Evolutionary conservation across 2,329 filamentous ascomycete genomes (phyloP).

Genomic region (Alternaria triticimaculans): DNA sequence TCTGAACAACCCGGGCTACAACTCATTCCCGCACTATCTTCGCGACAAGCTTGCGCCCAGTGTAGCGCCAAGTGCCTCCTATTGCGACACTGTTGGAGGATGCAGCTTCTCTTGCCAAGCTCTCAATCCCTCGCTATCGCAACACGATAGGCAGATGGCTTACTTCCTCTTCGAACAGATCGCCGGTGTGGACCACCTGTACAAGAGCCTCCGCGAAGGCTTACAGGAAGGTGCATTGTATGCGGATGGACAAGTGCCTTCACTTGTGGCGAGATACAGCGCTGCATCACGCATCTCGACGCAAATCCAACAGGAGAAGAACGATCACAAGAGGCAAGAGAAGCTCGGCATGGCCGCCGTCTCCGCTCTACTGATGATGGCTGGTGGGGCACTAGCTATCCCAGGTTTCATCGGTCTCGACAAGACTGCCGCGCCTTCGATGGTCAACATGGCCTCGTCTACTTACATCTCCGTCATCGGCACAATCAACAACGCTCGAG

Average conservation of each 20-base stretch:
- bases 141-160: slow-evolving; percentile 6
- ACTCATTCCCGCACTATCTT: neutral
- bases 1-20: neutral
- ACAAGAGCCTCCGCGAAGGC: neutral
- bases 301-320: neutral
- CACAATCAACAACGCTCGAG: neutral
- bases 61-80: neutral
- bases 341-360: neutral
- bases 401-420: neutral
- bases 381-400: neutral
- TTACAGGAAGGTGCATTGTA: neutral
- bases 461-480: neutral
- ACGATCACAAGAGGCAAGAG: neutral
- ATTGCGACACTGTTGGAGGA: slow-evolving; percentile 3
- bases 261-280: neutral
- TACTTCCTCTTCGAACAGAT: slow-evolving; percentile 12
- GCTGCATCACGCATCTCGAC: neutral
- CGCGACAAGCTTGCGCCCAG: neutral
- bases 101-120: neutral
- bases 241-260: neutral
- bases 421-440: neutral
- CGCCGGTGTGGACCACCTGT: neutral
- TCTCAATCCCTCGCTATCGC: neutral
- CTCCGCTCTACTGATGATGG: neutral
- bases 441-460: neutral